These are phyloP conservation scores for Hirsutella minnesotensis DNA, from an alignment of 2,329 filamentous ascomycete species.

Conservation along the genomic window DNA sequence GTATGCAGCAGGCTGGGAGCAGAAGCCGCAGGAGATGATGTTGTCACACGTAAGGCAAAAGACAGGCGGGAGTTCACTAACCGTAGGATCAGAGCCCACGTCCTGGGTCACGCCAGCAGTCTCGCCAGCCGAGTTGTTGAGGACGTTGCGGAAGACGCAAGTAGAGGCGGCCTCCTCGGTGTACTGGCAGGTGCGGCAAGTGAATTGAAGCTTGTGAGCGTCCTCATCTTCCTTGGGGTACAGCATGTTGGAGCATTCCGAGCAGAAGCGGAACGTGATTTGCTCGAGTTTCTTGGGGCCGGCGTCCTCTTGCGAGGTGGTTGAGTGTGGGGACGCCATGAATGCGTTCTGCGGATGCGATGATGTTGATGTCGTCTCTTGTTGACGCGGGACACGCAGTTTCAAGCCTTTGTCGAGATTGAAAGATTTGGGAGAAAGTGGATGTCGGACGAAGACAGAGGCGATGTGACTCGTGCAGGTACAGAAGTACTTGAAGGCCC, in stretches of 20 bases:
- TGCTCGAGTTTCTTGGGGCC: slow-evolving; percentile 53
- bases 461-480: too few species aligned
- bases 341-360: too few species aligned
- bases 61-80: slow-evolving; percentile 51
- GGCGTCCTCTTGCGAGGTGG: slow-evolving; percentile 27
- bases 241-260: slow-evolving; percentile 96
- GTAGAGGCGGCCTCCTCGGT: slow-evolving; percentile 75
- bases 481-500: too few species aligned
- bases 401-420: too few species aligned
- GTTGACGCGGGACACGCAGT: background rate
- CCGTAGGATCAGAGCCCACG: slow-evolving; percentile 94
- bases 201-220: slow-evolving; percentile 79
- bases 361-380: background rate
- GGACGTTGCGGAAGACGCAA: slow-evolving; percentile 90
- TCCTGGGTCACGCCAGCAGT: slow-evolving; percentile 96
- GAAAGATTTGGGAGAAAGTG: too few species aligned
- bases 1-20: slow-evolving; percentile 17
- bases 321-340: slow-evolving; percentile 49
- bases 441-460: too few species aligned
- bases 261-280: slow-evolving; percentile 95
- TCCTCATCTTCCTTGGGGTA: slow-evolving; percentile 91
- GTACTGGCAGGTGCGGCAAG: slow-evolving; percentile 90
- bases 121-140: slow-evolving; percentile 84
- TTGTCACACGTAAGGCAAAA: slow-evolving; percentile 35
- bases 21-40: slow-evolving; percentile 30